Conservation (phyloP, 2,329 filamentous ascomycete genomes). For the Arthrobotrys megalospora region DNA sequence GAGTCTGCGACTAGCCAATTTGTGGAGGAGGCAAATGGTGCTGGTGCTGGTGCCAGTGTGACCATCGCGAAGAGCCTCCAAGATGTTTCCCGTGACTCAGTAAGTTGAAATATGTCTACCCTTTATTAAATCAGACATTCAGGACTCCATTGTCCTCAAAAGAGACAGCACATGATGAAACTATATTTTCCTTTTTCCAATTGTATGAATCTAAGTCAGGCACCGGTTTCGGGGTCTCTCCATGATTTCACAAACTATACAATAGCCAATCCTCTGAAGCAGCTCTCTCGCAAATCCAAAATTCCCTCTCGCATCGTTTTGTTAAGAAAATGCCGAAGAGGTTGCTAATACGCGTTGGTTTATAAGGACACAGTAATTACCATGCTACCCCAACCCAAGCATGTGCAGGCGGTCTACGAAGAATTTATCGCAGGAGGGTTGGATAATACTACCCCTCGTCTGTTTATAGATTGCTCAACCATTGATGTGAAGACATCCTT, state of each 20-base stretch:
- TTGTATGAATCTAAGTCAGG: slow-evolving; percentile 81
- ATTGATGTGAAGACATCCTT: slow-evolving; percentile 91
- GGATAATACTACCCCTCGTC: slow-evolving; percentile 68
- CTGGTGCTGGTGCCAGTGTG: slow-evolving; percentile 68
- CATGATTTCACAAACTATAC: slow-evolving; percentile 75
- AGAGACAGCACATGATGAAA: slow-evolving; percentile 70
- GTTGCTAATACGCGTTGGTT: slow-evolving; percentile 54
- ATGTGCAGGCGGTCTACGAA: slow-evolving; percentile 86
- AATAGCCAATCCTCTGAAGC: slow-evolving; percentile 83
- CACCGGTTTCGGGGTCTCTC: slow-evolving; percentile 70
- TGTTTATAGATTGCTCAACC: slow-evolving; percentile 97
- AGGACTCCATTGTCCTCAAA: not conserved
- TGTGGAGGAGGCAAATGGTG: slow-evolving; percentile 70
- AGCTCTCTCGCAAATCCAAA: slow-evolving; percentile 56
- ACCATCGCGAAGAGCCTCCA: slow-evolving; percentile 73
- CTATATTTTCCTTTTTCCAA: slow-evolving; percentile 69
- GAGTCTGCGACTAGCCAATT: slow-evolving; percentile 73
- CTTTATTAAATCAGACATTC: not conserved
- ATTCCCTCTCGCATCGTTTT: slow-evolving; percentile 52
- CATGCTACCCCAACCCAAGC: slow-evolving; percentile 87
- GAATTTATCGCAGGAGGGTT: slow-evolving; percentile 70
- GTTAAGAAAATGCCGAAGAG: slow-evolving; percentile 47
- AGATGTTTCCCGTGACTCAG: slow-evolving; percentile 77
- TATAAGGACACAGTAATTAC: slow-evolving; percentile 86
- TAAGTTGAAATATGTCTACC: slow-evolving; percentile 69